A percentile compares a stretch with the other conserved stretches of the same genome.
phyloP scores from a whole-genome alignment of 2,329 filamentous ascomycete genomes.

The Aspergillus transmontanensis region DNA sequence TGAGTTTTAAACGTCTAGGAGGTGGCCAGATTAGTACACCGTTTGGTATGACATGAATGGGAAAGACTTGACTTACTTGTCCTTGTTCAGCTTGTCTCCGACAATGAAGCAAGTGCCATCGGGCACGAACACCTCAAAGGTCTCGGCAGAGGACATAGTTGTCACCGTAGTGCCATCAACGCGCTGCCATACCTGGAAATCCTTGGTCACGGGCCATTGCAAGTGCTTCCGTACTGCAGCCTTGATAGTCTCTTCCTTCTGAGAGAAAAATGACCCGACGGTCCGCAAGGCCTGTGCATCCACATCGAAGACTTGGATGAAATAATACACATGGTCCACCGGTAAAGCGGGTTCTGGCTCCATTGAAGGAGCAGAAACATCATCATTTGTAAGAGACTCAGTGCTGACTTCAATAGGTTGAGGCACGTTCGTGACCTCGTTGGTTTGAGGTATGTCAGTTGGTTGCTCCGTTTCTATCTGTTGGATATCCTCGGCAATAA shows the following conservation, averaged over 20 bases:
- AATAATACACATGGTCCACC: slow-evolving; percentile 47
- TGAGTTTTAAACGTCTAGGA: slow-evolving; percentile 35
- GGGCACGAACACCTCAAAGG: slow-evolving; percentile 36
- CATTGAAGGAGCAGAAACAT: slow-evolving; percentile 7
- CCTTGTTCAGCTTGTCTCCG: slow-evolving; percentile 42
- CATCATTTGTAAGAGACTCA: slow-evolving; percentile 18
- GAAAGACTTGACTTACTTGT: slow-evolving; percentile 32
- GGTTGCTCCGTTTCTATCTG: slow-evolving; percentile 21
- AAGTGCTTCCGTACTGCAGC: slow-evolving; percentile 43
- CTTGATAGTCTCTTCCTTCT: slow-evolving; percentile 43
- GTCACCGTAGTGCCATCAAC: slow-evolving; percentile 40
- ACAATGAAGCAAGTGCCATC: slow-evolving; percentile 47
- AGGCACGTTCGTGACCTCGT: slow-evolving; percentile 10
- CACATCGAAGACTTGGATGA: slow-evolving; percentile 56
- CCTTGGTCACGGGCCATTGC: slow-evolving; percentile 39
- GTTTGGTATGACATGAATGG: not conserved
- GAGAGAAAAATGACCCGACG: slow-evolving; percentile 46
- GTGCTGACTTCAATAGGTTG: slow-evolving; percentile 16
- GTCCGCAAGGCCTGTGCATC: slow-evolving; percentile 48
- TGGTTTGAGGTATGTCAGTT: slow-evolving; percentile 4
- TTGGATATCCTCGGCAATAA: slow-evolving; percentile 34
- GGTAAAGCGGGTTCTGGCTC: slow-evolving; percentile 28
- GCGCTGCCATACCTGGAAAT: slow-evolving; percentile 49
- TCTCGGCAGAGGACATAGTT: slow-evolving; percentile 36
- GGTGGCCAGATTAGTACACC: not conserved